A percentile compares a stretch with the other conserved stretches of the same genome.
These are phyloP conservation scores for Westerdykella aurantiaca DNA, from an alignment of 2,329 filamentous ascomycete species.

Conservation along the genomic window DNA sequence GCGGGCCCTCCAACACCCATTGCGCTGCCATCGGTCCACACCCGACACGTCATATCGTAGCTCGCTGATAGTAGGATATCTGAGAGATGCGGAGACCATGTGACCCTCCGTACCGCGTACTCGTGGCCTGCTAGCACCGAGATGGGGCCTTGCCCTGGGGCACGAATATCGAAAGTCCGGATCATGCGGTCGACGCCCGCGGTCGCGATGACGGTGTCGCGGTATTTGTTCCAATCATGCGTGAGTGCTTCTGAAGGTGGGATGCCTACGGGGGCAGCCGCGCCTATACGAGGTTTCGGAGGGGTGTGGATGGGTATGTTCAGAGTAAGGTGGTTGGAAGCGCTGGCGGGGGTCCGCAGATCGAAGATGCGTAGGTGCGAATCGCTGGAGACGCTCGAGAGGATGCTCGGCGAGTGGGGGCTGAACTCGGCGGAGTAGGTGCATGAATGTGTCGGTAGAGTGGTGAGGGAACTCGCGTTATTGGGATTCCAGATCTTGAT, in stretches of 20 bases:
- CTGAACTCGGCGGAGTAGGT: constrained; percentile 92
- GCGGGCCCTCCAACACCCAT: constrained; percentile 36
- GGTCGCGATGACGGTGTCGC: constrained; percentile 74
- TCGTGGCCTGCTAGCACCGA: constrained; percentile 76
- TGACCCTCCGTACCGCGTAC: constrained; percentile 78
- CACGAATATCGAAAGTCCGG: constrained; percentile 84
- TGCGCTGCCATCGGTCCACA: constrained; percentile 79
- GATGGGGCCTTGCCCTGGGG: constrained; percentile 64
- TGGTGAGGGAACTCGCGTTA: constrained; percentile 66
- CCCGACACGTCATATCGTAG: constrained; percentile 95
- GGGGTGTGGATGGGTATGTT: constrained; percentile 77
- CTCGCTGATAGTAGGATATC: constrained; percentile 83
- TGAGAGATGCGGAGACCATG: constrained; percentile 91
- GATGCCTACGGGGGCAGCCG: constrained; percentile 37
- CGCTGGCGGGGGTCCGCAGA: constrained; percentile 75
- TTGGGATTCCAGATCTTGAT: constrained; percentile 93
- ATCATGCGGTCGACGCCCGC: constrained; percentile 84
- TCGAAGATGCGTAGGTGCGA: constrained; percentile 88
- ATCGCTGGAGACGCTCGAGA: constrained; percentile 85
- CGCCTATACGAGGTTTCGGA: constrained; percentile 47
- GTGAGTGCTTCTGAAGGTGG: constrained; percentile 81
- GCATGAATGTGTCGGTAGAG: constrained; percentile 85
- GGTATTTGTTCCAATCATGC: constrained; percentile 99
- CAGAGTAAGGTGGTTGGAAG: constrained; percentile 79
- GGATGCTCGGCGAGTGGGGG: constrained; percentile 75